Base-by-base conservation (phyloP, 1,284 basidiomycete species). In the Austropuccinia psidii region DNA sequence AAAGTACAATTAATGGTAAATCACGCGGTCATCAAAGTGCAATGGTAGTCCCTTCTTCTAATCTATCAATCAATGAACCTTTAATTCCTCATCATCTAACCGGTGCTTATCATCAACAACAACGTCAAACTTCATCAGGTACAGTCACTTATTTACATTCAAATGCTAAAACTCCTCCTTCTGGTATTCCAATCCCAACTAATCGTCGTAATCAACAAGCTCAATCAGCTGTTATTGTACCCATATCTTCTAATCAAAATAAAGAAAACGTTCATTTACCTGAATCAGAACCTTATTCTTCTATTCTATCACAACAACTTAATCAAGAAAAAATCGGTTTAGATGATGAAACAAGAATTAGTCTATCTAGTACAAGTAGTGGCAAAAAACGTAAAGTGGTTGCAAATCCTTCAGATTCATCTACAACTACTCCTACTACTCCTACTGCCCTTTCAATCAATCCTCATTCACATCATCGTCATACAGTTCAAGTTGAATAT, bases 401-500 rank as follows among this genome's bases (percentile, higher is more conserved):
- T 35, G 33, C 19, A 13, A 27, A 15, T 13, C n/a, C n/a, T n/a
- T n/a, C n/a, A n/a, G n/a, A n/a, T n/a, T n/a, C n/a, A n/a, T n/a
- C n/a, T n/a, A n/a, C n/a, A n/a, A n/a, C n/a, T n/a, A 37, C 55
- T 1, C 19, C 54, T 24, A 29, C 55, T 5, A n/a, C 67, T 24
- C 19, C 39, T 24, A 33, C 43, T 31, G 24, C 27, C 21, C 68
- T 7, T 21, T 11, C 54, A 19, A n/a, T 24, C 27, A 24, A 43
- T 47, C 27, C 62, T 65, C 62, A 47, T 7, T 50, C 62, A 17
- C 68, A 72, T 35, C 68, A 72, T 11, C 68, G 68, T 19, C 61
- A 72, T 57, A 72, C 68, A 13, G 68, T 72, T 41, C 68, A 72
- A 72, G 68, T 72, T 24, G 68, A 72, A 52, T 72, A 72, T 58